Conservation (phyloP, 2,329 filamentous ascomycete genomes). For the Juglanconis oblonga region DNA sequence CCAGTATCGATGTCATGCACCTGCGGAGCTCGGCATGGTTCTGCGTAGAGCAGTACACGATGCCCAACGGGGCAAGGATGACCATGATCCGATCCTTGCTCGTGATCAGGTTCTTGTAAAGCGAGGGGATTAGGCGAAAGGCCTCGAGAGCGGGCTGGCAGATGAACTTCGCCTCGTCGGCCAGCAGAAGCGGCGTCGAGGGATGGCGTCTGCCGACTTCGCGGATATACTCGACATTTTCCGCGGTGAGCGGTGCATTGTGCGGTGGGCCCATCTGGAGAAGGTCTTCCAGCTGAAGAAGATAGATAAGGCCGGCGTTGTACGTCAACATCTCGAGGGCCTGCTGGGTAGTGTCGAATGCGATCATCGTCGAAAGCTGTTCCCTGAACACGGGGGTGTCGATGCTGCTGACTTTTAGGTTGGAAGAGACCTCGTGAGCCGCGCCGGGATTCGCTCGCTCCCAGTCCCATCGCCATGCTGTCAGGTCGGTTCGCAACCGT, state of each 20-base stretch:
- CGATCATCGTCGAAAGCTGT: slow-evolving; percentile 11
- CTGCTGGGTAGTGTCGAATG: slow-evolving; percentile 15
- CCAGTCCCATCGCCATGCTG: slow-evolving; percentile 12
- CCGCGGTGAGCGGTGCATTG: neutral
- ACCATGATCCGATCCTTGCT: slow-evolving; percentile 18
- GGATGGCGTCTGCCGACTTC: neutral
- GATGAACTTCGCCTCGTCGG: slow-evolving; percentile 12
- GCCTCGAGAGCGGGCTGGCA: slow-evolving; percentile 18
- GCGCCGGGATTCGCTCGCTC: neutral
- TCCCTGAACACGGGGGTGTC: slow-evolving; percentile 14
- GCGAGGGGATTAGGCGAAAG: slow-evolving; percentile 18
- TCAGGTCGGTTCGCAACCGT: neutral
- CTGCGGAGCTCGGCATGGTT: slow-evolving; percentile 11
- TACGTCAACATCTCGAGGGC: slow-evolving; percentile 19
- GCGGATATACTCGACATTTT: slow-evolving; percentile 5
- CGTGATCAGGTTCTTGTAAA: slow-evolving; percentile 18
- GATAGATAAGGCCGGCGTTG: slow-evolving; percentile 17
- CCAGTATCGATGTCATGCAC: slow-evolving; percentile 17
- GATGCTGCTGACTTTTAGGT: slow-evolving; percentile 8
- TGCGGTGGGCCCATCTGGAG: slow-evolving; percentile 12
- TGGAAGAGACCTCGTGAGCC: slow-evolving; percentile 10
- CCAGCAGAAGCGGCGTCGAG: slow-evolving; percentile 9
- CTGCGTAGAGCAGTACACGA: slow-evolving; percentile 16
- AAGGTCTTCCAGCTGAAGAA: slow-evolving; percentile 16
- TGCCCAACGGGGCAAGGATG: slow-evolving; percentile 18